phyloP scores from a whole-genome alignment of 306 rosid species.

The Gastrolobium bilobum region DNA sequence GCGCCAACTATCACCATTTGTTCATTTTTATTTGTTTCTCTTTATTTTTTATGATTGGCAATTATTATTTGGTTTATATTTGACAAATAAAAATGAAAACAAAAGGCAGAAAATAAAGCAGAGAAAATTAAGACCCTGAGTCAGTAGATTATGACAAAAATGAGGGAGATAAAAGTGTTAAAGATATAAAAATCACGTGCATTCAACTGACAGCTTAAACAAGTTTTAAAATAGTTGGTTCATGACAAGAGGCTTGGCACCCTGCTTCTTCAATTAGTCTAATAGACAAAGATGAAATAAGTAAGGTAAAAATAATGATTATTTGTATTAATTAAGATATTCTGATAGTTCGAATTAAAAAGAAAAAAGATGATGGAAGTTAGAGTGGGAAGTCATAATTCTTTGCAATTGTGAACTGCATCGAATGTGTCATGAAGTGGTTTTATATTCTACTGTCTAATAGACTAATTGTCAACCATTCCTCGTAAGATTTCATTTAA shows the following conservation, averaged over 20 bases:
- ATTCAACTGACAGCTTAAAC: too few species aligned
- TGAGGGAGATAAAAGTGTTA: background rate
- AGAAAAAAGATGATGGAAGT: background rate
- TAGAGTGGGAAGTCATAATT: background rate
- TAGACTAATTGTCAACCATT: too few species aligned
- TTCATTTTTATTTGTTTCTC: constrained; percentile 36
- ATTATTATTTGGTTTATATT: background rate
- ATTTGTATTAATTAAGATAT: background rate
- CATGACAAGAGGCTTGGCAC: too few species aligned
- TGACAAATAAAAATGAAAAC: background rate
- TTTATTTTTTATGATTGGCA: background rate
- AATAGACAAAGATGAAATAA: background rate
- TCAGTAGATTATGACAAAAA: background rate
- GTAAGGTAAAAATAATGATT: background rate
- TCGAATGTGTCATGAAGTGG: background rate
- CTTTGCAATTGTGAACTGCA: background rate
- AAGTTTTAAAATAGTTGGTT: too few species aligned
- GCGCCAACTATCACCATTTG: too few species aligned
- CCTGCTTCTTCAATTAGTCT: too few species aligned
- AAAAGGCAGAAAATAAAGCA: constrained; percentile 16
- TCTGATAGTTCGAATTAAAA: background rate
- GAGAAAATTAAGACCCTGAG: background rate
- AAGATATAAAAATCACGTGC: too few species aligned
- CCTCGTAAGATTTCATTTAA: too few species aligned
- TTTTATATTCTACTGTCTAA: background rate